These are phyloP conservation scores for Panicum hallii DNA, from an alignment of 202 grass and related monocot genomes.

Conservation along the genomic window DNA sequence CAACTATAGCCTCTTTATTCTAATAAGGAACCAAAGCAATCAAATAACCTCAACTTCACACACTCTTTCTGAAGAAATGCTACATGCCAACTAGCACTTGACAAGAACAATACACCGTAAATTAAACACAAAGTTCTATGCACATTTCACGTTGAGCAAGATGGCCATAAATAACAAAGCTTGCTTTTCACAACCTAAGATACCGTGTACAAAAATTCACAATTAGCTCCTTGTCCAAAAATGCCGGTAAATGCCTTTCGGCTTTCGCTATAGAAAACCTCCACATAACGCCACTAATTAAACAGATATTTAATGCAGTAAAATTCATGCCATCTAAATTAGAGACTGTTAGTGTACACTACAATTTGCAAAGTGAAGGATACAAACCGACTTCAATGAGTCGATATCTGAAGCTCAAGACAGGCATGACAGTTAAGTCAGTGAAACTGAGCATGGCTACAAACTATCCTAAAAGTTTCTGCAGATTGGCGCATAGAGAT, in stretches of 20 bases:
- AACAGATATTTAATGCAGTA: conserved; percentile 34
- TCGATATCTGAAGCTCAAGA: conserved; percentile 38
- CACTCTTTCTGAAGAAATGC: background rate
- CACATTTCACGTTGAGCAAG: background rate
- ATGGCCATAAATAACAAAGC: background rate
- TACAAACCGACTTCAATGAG: conserved; percentile 38
- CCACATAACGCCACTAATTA: conserved; percentile 26
- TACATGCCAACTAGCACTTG: background rate
- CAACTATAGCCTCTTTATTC: background rate
- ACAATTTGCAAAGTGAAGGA: conserved; percentile 54
- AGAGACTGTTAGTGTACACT: conserved; percentile 52
- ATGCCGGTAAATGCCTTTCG: background rate
- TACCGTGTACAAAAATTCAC: background rate
- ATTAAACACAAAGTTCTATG: background rate
- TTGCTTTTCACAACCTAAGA: background rate
- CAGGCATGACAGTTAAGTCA: conserved; percentile 49
- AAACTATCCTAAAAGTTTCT: conserved; percentile 53
- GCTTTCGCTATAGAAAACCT: conserved; percentile 18
- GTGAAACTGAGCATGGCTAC: conserved; percentile 46
- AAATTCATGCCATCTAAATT: conserved; percentile 57
- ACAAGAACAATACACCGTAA: background rate
- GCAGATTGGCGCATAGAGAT: conserved; percentile 47
- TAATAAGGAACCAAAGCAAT: background rate
- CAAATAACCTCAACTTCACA: background rate
- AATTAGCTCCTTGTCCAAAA: background rate